Evolutionary conservation across 208 protist genomes (phyloP).

Genomic region (Leishmania martiniquensis): DNA sequence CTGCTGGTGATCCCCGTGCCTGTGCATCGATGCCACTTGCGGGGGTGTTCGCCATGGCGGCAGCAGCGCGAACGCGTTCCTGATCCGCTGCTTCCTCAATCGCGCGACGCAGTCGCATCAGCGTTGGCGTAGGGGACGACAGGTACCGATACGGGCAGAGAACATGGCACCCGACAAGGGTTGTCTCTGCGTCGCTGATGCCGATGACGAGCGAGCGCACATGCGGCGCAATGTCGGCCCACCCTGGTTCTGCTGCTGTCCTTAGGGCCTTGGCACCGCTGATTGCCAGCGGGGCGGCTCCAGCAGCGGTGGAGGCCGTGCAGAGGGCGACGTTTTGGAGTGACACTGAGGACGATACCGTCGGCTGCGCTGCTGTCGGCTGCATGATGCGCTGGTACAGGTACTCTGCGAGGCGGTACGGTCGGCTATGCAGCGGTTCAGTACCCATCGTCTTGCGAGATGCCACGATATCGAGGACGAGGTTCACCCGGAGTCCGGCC

Average conservation of each 20-base stretch:
- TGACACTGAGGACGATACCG: background rate
- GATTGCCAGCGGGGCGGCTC: background rate
- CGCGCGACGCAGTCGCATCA: conserved; percentile 18
- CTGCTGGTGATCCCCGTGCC: background rate
- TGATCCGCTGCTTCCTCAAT: conserved; percentile 16
- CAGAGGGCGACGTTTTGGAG: background rate
- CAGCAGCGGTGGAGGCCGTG: background rate
- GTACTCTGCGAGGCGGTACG: conserved; percentile 60
- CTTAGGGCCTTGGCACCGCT: background rate
- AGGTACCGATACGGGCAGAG: conserved; percentile 63
- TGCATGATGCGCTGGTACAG: conserved; percentile 38
- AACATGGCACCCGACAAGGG: conserved; percentile 64
- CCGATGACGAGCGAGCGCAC: conserved; percentile 35
- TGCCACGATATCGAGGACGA: conserved; percentile 70
- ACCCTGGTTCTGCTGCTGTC: background rate
- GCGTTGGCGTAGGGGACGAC: conserved; percentile 5
- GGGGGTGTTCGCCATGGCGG: background rate
- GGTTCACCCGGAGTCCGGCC: conserved; percentile 28
- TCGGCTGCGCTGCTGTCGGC: background rate
- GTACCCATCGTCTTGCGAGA: conserved; percentile 74
- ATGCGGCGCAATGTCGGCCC: conserved; percentile 9
- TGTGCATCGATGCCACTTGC: background rate
- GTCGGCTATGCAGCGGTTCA: conserved; percentile 44
- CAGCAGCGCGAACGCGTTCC: background rate
- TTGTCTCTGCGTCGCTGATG: conserved; percentile 68